Evolutionary conservation across 1,284 basidiomycete genomes (phyloP).

Genomic region (Sutorius eximius): DNA sequence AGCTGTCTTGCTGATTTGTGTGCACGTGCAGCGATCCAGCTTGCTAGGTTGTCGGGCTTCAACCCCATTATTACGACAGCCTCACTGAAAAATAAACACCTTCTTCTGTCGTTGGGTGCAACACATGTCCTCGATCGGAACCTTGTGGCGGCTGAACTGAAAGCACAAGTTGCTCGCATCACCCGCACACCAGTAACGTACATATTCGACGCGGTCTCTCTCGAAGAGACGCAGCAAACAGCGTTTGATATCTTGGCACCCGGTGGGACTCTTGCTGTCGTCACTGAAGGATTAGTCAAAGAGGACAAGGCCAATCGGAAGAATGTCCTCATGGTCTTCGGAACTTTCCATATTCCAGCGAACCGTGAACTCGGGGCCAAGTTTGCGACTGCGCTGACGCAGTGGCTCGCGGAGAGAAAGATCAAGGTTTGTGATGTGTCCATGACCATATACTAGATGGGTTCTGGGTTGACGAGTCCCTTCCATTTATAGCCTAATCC

Average conservation of each 20-base stretch:
- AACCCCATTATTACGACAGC: conserved; percentile 41
- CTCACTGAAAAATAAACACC: conserved; percentile 36
- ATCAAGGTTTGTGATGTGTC: conserved; percentile 19
- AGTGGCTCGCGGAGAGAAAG: conserved; percentile 20
- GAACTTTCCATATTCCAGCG: conserved; percentile 7
- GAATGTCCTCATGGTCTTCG: conserved; percentile 10
- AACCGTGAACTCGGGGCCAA: conserved; percentile 15
- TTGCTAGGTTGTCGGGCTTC: conserved; percentile 42
- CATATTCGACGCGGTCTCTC: conserved; percentile 17
- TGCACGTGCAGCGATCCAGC: conserved; percentile 32
- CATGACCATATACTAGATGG: neutral
- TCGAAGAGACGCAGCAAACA: conserved; percentile 15
- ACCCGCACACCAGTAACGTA: neutral
- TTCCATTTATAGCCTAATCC: conserved; percentile 14
- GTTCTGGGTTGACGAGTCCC: neutral
- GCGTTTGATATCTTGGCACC: conserved; percentile 18
- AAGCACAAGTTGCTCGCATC: neutral
- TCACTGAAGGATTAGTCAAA: neutral
- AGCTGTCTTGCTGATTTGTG: neutral
- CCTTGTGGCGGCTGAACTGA: conserved; percentile 1
- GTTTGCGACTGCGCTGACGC: conserved; percentile 14
- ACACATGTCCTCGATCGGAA: conserved; percentile 40
- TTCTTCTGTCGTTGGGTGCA: conserved; percentile 42
- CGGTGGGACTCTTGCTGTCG: conserved; percentile 14
- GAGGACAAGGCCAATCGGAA: neutral